Percentiles rank a stretch among this genome's conserved stretches.
phyloP scores from a whole-genome alignment of 2,329 filamentous ascomycete genomes.

The Trichoderma breve region DNA sequence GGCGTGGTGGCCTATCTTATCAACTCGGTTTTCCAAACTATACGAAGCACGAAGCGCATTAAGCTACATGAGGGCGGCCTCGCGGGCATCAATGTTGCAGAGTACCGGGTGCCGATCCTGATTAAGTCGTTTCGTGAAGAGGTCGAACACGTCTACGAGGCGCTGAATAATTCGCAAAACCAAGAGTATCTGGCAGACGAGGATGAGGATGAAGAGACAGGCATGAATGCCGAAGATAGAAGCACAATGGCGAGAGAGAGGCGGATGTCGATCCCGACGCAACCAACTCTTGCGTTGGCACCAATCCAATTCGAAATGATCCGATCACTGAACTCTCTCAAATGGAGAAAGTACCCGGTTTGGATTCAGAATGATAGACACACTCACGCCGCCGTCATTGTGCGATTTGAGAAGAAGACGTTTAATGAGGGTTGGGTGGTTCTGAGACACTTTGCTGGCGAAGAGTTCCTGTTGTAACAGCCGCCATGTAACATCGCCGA shows the following conservation, averaged over 20 bases:
- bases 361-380: slow-evolving; percentile 77
- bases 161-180: slow-evolving; percentile 64
- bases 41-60: slow-evolving; percentile 72
- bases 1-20: slow-evolving; percentile 68
- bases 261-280: slow-evolving; percentile 44
- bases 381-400: slow-evolving; percentile 87
- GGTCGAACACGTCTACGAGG: slow-evolving; percentile 76
- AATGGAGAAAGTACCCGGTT: slow-evolving; percentile 65
- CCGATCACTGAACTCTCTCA: slow-evolving; percentile 65
- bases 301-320: slow-evolving; percentile 84
- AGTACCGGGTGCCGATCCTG: slow-evolving; percentile 74
- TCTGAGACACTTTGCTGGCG: slow-evolving; percentile 74
- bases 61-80: slow-evolving; percentile 70
- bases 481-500: background rate
- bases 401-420: slow-evolving; percentile 63
- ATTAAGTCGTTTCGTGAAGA: slow-evolving; percentile 72
- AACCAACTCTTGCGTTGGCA: slow-evolving; percentile 74
- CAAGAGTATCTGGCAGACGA: slow-evolving; percentile 68
- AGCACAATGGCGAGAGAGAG: slow-evolving; percentile 42
- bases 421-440: slow-evolving; percentile 79
- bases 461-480: slow-evolving; percentile 59
- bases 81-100: slow-evolving; percentile 63
- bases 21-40: slow-evolving; percentile 74
- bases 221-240: slow-evolving; percentile 40
- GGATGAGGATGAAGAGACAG: slow-evolving; percentile 42